Percentiles rank a stretch among this genome's conserved stretches.
Conservation (phyloP, 2,329 filamentous ascomycete genomes). For the Penicillium freii region DNA sequence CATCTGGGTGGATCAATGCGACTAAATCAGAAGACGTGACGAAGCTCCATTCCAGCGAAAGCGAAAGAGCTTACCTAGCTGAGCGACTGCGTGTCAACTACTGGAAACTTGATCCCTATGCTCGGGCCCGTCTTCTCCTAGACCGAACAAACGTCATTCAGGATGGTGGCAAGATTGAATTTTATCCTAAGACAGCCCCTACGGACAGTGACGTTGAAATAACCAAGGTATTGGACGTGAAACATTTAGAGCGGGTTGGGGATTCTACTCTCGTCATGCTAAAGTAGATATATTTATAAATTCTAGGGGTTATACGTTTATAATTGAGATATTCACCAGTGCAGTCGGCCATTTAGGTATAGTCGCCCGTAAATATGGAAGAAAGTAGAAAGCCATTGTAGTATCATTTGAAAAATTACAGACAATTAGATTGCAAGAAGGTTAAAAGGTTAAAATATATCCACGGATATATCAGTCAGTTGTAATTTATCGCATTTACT, state of each 20-base stretch:
- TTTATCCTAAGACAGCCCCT: conserved; percentile 54
- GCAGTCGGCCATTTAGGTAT: no score
- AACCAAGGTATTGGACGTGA: conserved; percentile 2
- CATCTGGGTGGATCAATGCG: conserved; percentile 68
- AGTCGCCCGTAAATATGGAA: no score
- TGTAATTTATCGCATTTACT: no score
- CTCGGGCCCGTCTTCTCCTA: conserved; percentile 74
- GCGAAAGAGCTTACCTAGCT: conserved; percentile 61
- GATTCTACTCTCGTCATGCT: neutral
- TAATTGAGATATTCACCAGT: neutral
- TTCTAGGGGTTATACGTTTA: neutral
- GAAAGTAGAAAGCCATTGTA: no score
- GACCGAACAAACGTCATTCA: conserved; percentile 74
- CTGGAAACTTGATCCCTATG: conserved; percentile 84
- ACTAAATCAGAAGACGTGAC: conserved; percentile 43
- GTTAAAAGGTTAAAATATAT: no score
- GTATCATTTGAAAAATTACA: no score
- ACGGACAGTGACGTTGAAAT: conserved; percentile 6
- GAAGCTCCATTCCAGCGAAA: conserved; percentile 51
- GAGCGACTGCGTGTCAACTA: conserved; percentile 69
- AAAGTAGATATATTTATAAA: neutral
- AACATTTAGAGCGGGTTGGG: conserved; percentile 15
- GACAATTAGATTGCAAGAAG: no score
- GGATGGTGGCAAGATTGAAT: conserved; percentile 64
- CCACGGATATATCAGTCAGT: no score